These are phyloP conservation scores for Fusarium praegraminearum DNA, from an alignment of 2,329 filamentous ascomycete species.

Conservation along the genomic window DNA sequence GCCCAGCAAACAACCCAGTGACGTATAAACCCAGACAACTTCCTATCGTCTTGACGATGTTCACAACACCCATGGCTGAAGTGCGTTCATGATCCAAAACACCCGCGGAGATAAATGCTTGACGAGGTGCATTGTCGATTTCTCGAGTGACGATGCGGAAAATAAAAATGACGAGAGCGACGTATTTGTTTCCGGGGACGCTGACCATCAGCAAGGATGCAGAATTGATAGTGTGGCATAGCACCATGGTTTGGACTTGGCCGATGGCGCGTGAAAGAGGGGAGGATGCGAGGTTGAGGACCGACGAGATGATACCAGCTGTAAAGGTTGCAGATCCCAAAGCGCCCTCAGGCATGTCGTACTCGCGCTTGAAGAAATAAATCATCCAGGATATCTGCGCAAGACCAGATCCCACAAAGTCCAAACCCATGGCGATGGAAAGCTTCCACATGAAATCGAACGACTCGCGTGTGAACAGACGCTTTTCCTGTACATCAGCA, in stretches of 20 bases:
- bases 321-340: conserved; percentile 39
- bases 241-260: conserved; percentile 41
- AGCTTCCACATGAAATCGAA: conserved; percentile 43
- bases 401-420: conserved; percentile 41
- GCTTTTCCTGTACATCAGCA: background rate
- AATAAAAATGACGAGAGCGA: conserved; percentile 36
- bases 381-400: conserved; percentile 46
- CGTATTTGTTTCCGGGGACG: conserved; percentile 36
- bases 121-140: conserved; percentile 40
- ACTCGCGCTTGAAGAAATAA: conserved; percentile 43
- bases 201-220: conserved; percentile 38
- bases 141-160: conserved; percentile 42
- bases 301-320: conserved; percentile 41
- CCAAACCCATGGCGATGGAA: conserved; percentile 32
- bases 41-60: conserved; percentile 44
- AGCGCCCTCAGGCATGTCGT: conserved; percentile 39
- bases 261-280: conserved; percentile 36
- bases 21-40: conserved; percentile 40
- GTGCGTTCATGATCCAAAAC: conserved; percentile 40
- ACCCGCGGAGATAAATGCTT: conserved; percentile 39
- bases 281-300: conserved; percentile 39
- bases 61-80: conserved; percentile 41
- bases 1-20: conserved; percentile 33
- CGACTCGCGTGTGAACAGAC: conserved; percentile 30
- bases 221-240: conserved; percentile 43